Evolutionary conservation across 78 protist genomes (phyloP).

Genomic region (Isochrysis galbana): DNA sequence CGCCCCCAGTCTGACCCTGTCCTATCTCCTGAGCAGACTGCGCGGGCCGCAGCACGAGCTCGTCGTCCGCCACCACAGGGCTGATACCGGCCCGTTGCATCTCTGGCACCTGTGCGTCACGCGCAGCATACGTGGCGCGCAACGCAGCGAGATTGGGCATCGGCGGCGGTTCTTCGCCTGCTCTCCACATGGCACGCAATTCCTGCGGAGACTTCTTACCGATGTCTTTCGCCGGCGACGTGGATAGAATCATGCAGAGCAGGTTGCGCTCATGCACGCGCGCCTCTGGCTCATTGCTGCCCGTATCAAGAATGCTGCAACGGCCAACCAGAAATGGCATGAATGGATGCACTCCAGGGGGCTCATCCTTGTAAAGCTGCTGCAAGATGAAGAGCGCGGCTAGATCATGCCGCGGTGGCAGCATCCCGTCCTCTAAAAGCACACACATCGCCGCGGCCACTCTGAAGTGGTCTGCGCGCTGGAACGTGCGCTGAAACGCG

Average conservation of each 20-base stretch:
- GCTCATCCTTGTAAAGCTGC: conserved; percentile 32
- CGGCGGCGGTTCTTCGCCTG: conserved; percentile 1
- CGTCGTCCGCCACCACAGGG: neutral
- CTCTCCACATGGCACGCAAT: neutral
- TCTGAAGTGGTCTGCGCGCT: conserved; percentile 27
- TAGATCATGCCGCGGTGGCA: neutral
- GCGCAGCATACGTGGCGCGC: neutral
- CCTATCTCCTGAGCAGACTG: neutral
- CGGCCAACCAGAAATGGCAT: conserved; percentile 14
- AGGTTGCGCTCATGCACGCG: neutral
- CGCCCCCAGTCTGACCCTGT: neutral
- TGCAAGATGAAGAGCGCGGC: conserved; percentile 27
- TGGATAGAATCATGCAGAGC: neutral
- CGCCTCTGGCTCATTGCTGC: neutral
- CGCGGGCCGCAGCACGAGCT: neutral
- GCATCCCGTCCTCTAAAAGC: neutral
- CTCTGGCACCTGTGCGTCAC: neutral
- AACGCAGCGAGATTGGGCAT: neutral
- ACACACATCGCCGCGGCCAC: conserved; percentile 35
- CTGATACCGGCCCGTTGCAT: neutral
- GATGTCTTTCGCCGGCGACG: neutral
- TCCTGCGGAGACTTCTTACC: neutral
- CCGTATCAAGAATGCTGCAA: neutral
- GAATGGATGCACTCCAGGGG: conserved; percentile 41
- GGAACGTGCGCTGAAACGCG: conserved; percentile 6